Percentiles rank a stretch among this genome's conserved stretches.
These are phyloP conservation scores for Evernia prunastri DNA, from an alignment of 495 filamentous ascomycete species.

Conservation along the genomic window DNA sequence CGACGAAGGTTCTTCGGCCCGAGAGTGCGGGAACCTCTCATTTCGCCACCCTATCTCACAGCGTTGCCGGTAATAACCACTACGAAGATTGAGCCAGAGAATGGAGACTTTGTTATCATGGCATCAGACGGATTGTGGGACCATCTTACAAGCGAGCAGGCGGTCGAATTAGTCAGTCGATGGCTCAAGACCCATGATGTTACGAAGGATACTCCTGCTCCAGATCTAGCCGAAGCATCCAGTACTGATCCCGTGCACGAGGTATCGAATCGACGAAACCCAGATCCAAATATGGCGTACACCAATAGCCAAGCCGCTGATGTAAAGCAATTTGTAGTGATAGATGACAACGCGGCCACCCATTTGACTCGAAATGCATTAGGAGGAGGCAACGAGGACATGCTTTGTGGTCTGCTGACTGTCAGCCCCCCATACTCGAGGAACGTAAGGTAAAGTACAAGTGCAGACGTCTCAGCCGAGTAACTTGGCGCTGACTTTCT, in stretches of 20 bases:
- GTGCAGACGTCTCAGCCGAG: background rate
- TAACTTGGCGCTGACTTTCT: background rate
- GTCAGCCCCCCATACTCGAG: conserved; percentile 39
- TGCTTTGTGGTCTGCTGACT: conserved; percentile 48
- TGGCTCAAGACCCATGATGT: conserved; percentile 43
- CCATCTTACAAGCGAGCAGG: conserved; percentile 50
- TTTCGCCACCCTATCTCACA: conserved; percentile 58
- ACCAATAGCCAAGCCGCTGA: conserved; percentile 2
- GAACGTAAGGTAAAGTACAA: conserved; percentile 9
- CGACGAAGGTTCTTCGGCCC: conserved; percentile 43
- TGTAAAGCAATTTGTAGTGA: conserved; percentile 33
- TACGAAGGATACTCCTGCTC: background rate
- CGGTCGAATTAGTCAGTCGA: conserved; percentile 48
- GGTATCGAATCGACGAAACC: conserved; percentile 10
- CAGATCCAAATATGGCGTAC: conserved; percentile 13
- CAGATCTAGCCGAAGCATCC: conserved; percentile 2
- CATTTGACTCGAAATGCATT: conserved; percentile 57
- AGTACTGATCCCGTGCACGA: background rate
- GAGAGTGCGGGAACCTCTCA: conserved; percentile 35
- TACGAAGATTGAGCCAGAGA: conserved; percentile 41
- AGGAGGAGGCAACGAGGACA: conserved; percentile 51
- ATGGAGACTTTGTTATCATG: conserved; percentile 54
- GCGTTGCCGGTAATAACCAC: conserved; percentile 58
- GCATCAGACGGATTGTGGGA: conserved; percentile 64
- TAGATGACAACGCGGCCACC: conserved; percentile 57